Evolutionary conservation across 176 grass and related monocot genomes (phyloP), one percentile per base, ranked within the genome.

Genomic region (Microstegium vimineum): DNA sequence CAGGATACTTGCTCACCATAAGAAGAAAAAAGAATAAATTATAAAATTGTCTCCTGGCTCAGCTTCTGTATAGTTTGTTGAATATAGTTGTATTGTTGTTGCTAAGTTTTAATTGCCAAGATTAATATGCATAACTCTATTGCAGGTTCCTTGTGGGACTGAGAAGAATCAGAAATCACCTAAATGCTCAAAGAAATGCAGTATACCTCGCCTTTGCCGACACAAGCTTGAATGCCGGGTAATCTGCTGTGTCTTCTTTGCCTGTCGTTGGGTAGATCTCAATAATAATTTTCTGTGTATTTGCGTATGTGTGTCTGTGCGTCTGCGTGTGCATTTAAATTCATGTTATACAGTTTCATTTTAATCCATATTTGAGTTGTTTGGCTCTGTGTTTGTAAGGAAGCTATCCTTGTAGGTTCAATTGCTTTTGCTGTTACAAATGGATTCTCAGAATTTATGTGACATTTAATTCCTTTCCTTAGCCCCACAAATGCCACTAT

Each of bases 401-500:
- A 66, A 46, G 67, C 69, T 66, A 38, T 83, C 40, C 30, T 68
- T 34, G 41, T 90, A 60, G 35, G 34, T 78, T 49, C 43, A 37
- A 18, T 74, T 86, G 23, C 77, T 79, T 88, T 26, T 75, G 28
- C 33, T 76, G 36, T 57, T 66, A 78, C 54, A 52, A 75, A 73
- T 60, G 40, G n/a, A 16, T 62, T 77, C 60, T 64, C 36, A 33
- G 3, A 68, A 82, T 78, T 79, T 37, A 69, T 57, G 8, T 61
- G 60, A 73, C 43, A 59, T 69, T 62, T 77, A 33, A 68, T 64
- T 87, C 77, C 68, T 90, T 87, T 61, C 45, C 37, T 35, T 84
- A 98, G 95, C 84, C 86, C 18, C 95, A 98, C 83, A 98, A 98
- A 85, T 94, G 95, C 88, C 95, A 98, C 82, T 98, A 94, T 81